These are phyloP conservation scores for Cadophora luteo-olivacea DNA, from an alignment of 2,329 filamentous ascomycete species.

Conservation along the genomic window DNA sequence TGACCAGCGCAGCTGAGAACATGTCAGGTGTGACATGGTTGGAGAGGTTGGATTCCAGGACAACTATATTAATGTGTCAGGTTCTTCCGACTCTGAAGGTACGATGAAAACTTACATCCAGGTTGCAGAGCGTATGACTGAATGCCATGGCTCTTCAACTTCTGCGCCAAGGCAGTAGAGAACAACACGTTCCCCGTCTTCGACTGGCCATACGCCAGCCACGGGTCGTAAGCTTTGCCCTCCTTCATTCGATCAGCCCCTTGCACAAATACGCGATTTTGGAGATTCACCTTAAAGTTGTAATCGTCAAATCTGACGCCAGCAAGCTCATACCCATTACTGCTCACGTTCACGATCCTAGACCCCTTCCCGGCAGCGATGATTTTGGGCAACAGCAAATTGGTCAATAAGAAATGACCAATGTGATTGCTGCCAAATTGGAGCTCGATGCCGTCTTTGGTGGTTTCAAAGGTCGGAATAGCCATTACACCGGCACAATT, in stretches of 20 bases:
- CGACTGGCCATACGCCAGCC: constrained; percentile 51
- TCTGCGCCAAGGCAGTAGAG: constrained; percentile 41
- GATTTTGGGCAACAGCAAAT: constrained; percentile 39
- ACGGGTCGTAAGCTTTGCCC: constrained; percentile 37
- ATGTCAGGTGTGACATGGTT: constrained; percentile 26
- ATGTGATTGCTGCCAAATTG: constrained; percentile 43
- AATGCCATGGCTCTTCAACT: constrained; percentile 39
- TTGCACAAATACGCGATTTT: not conserved
- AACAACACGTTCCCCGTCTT: constrained; percentile 52
- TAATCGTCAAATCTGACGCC: constrained; percentile 47
- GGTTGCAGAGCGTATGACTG: constrained; percentile 45
- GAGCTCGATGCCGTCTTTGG: constrained; percentile 48
- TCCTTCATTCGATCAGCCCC: constrained; percentile 43
- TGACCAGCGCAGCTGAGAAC: constrained; percentile 1
- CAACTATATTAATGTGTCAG: constrained; percentile 15
- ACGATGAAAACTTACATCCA: constrained; percentile 32
- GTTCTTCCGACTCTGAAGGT: not conserved
- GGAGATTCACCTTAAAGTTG: constrained; percentile 45
- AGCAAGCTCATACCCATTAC: constrained; percentile 47
- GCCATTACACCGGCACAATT: constrained; percentile 54
- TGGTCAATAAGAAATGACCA: constrained; percentile 43
- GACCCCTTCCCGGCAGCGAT: constrained; percentile 31
- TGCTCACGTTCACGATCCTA: constrained; percentile 49
- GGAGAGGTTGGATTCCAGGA: constrained; percentile 29
- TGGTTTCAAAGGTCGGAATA: constrained; percentile 38